phyloP scores from a whole-genome alignment of 352 stramenopile species.

The Globisporangium splendens region DNA sequence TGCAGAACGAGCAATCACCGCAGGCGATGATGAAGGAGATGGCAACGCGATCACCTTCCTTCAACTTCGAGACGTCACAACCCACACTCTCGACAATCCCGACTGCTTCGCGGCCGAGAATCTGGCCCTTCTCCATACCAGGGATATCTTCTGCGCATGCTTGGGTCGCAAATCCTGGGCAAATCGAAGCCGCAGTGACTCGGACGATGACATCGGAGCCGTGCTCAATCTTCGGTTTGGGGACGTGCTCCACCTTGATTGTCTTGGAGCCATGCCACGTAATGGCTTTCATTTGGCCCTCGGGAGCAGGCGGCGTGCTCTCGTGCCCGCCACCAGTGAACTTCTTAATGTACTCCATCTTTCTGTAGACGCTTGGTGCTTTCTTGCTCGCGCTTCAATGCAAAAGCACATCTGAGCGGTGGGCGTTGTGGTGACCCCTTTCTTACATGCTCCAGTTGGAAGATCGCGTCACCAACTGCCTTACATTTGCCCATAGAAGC shows the following conservation, averaged over 20 bases:
- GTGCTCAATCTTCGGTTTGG: conserved; percentile 55
- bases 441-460: conserved; percentile 8
- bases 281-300: conserved; percentile 52
- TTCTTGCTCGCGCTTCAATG: background rate
- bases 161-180: conserved; percentile 50
- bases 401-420: conserved; percentile 13
- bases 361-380: background rate
- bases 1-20: conserved; percentile 65
- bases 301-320: conserved; percentile 14
- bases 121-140: conserved; percentile 52
- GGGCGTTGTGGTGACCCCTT: background rate
- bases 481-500: no score
- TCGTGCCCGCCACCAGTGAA: conserved; percentile 20
- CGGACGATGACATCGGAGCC: conserved; percentile 54
- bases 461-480: background rate
- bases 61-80: conserved; percentile 44
- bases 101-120: conserved; percentile 70
- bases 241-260: conserved; percentile 48
- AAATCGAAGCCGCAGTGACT: conserved; percentile 61
- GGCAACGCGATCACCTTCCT: conserved; percentile 65
- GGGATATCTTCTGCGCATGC: conserved; percentile 29
- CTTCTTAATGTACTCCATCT: conserved; percentile 35
- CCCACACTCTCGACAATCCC: conserved; percentile 55
- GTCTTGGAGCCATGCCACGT: conserved; percentile 50
- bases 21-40: conserved; percentile 70